Conservation (phyloP, 768 basidiomycete species). For the Sarcodon sp. region DNA sequence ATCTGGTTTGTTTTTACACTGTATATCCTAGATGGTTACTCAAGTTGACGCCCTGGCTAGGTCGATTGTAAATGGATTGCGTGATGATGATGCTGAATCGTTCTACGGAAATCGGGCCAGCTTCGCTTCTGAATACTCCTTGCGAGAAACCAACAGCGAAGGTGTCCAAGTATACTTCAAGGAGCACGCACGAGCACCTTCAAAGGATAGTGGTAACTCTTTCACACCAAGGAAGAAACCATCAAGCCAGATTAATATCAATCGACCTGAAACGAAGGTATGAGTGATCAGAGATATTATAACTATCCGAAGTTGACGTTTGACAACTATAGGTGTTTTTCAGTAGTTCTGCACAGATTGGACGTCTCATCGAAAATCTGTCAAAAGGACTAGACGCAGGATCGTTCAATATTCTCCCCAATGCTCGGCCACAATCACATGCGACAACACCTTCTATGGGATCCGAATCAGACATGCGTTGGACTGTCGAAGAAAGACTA, state of each 20-base stretch:
- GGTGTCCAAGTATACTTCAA: constrained; percentile 65
- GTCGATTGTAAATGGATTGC: constrained; percentile 76
- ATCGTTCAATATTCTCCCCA: constrained; percentile 64
- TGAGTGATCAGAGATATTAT: constrained; percentile 6
- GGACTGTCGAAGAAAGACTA: constrained; percentile 66
- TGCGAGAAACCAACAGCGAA: constrained; percentile 34
- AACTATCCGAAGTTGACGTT: constrained; percentile 7
- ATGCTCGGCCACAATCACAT: constrained; percentile 17
- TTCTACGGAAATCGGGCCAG: constrained; percentile 55
- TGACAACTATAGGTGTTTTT: constrained; percentile 46
- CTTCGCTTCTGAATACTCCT: constrained; percentile 64
- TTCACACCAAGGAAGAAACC: constrained; percentile 48
- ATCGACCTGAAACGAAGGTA: constrained; percentile 79
- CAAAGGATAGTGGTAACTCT: constrained; percentile 50
- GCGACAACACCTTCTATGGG: constrained; percentile 44
- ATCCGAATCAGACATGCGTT: constrained; percentile 47
- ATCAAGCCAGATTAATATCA: constrained; percentile 27
- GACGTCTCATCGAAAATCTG: constrained; percentile 71
- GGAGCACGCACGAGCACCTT: constrained; percentile 55
- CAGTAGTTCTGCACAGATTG: constrained; percentile 67
- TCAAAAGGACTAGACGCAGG: constrained; percentile 75
- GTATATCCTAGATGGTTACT: neutral
- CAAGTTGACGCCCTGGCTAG: constrained; percentile 19
- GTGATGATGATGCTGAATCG: constrained; percentile 65
- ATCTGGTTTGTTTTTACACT: constrained; percentile 52